Evolutionary conservation across 805 yeast species (phyloP), one percentile per base, ranked within the genome.

Genomic region (Cyberlindnera galapagoensis): DNA sequence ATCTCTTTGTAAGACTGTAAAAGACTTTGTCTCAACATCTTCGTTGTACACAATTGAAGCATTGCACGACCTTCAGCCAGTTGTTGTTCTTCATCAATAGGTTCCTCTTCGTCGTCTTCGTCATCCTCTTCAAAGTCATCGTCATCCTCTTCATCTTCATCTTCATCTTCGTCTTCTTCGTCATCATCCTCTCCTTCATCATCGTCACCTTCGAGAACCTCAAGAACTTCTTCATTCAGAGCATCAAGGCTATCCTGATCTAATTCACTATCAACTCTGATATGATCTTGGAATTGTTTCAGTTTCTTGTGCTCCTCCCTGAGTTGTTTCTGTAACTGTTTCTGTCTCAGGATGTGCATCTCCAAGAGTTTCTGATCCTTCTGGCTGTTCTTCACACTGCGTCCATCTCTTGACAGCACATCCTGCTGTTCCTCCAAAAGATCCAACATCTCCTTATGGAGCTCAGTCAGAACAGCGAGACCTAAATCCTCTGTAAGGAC

Each of bases 1-100:
- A 76, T 80, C 46, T 80, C 88, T 40, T 82, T 81, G 51, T 79
- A 87, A 1, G 94, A 84, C 19, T 70, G 74, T 48, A 82, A 65
- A 20, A 88, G 71, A 27, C 86, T 70, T 43, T 74, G 77, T 48
- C 82, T 84, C 45, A 88, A 69, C 51, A 85, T 65, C 33, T 84
- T 75, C 5, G 92, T 80, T 1, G 88, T 83, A 35, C 86, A 81
- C 33, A 83, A 67, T 47, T 84, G 86, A 40, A 88, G 70, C 66
- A 85, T 70, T 17, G 81, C 75, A 23, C 88, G 80, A 9, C 90
- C 80, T 57, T 87, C 94, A 47, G 75, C 79, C 48, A 83, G 59
- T 31, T 87, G 68, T 53, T 67, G 80, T 38, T 74, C 80, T 32
- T 77, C 80, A 39, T 69, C 75, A n/a, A 60, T 39, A 9, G 56